Evolutionary conservation across 78 protist species (phyloP), one percentile per base, ranked within the genome.

Genomic region (Dictyostelium purpureum): DNA sequence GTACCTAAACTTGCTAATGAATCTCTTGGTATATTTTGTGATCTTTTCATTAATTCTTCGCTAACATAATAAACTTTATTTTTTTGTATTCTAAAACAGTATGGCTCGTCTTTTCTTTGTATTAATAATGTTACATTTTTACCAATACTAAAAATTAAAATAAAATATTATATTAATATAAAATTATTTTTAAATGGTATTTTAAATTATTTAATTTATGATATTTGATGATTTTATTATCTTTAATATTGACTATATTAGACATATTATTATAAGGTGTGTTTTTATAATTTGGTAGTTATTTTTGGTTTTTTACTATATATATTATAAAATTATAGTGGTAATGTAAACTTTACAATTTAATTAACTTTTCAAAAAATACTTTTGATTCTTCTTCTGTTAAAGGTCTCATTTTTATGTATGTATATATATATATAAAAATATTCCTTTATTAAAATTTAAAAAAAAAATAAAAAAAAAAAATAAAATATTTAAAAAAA

Each of bases 331-430:
- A 4, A 31, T 12, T 12, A 31, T 6, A 28, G 7, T 24, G 31
- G 5, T 28, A 4, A 12, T 31, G 43, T 19, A 12, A 6, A 33
- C 6, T 85, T 10, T 47, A 94, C 98, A 93, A 99, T 70, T 97
- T 97, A 56, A 97, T 71, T 2, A 99, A 96, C 94, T 99, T 99
- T 79, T 98, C 99, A 79, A 99, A 98, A 49, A 99, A 81, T 24
- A 56, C 69, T 70, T 94, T 96, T 6, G 99, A 97, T 90, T 99
- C 99, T 42, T 98, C 99, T 31, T 98, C 99, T 6, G 99, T 97
- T 35, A 99, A 77, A 0, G 99, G 99, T 63, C 99, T 88, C 99
- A 99, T 99, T 24, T 2, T 97, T 18, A 51, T 1, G n/a, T 9
- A 11, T 57, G 24, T 54, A 49, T 51, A 51, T 81, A 59, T 87